A percentile compares a stretch with the other conserved stretches of the same genome.
phyloP scores from a whole-genome alignment of 129 eudicot genomes.

The Saposhnikovia divaricata region DNA sequence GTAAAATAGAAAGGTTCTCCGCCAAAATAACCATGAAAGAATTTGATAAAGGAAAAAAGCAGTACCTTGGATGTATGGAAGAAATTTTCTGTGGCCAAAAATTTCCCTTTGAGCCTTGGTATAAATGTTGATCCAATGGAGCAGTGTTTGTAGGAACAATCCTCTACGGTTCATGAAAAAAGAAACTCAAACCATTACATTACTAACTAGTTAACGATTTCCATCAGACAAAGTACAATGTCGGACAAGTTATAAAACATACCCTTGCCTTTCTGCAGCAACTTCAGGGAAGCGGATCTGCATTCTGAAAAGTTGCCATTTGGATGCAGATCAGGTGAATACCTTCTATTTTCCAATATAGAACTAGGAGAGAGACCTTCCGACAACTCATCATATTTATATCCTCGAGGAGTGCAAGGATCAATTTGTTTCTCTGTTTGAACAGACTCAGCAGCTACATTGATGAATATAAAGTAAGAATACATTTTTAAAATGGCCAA shows the following conservation, averaged over 20 bases:
- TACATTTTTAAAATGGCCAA: background rate
- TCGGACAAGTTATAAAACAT: background rate
- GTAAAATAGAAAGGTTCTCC: background rate
- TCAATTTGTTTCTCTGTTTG: conserved; percentile 38
- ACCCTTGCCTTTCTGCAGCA: conserved; percentile 86
- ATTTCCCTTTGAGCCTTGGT: conserved; percentile 72
- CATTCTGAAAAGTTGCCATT: conserved; percentile 89
- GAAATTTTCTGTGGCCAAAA: conserved; percentile 96
- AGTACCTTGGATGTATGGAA: conserved; percentile 87
- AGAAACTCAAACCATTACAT: conserved; percentile 1
- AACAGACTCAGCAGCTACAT: conserved; percentile 39
- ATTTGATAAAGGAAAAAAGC: background rate
- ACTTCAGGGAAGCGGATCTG: conserved; percentile 62
- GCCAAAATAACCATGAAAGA: background rate
- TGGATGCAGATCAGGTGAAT: conserved; percentile 43
- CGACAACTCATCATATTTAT: conserved; percentile 24
- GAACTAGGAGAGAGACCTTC: conserved; percentile 40
- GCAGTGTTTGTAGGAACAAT: conserved; percentile 53
- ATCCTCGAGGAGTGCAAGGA: conserved; percentile 93
- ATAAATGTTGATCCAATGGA: conserved; percentile 64
- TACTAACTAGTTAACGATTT: background rate
- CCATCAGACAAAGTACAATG: background rate
- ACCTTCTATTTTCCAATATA: conserved; percentile 24
- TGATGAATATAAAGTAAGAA: conserved; percentile 3
- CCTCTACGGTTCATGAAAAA: conserved; percentile 33